phyloP scores from a whole-genome alignment of 345 rosid genomes.

The Arabidopsis thaliana region DNA sequence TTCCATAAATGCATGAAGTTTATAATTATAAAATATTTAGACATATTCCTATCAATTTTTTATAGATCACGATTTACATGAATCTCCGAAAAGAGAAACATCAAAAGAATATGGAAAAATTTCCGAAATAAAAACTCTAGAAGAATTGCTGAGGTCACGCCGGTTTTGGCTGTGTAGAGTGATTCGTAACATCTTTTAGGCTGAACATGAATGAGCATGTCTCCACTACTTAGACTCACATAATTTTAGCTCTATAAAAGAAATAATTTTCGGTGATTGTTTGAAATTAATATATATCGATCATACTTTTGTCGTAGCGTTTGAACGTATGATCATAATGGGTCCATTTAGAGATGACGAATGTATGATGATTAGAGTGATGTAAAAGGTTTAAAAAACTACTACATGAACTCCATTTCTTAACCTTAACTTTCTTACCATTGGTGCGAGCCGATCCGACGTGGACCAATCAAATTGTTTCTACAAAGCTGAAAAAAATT shows the following conservation, averaged over 20 bases:
- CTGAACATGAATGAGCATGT: constrained; percentile 38
- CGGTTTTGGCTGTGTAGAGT: constrained; percentile 2
- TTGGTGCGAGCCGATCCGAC: constrained; percentile 26
- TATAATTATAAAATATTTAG: neutral
- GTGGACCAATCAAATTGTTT: constrained; percentile 36
- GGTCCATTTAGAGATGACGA: constrained; percentile 40
- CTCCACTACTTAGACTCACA: constrained; percentile 33
- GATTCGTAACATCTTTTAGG: constrained; percentile 19
- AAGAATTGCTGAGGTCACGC: constrained; percentile 22
- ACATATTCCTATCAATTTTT: neutral
- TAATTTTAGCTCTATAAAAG: neutral
- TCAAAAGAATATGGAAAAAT: neutral
- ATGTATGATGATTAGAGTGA: constrained; percentile 41
- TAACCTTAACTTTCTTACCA: constrained; percentile 25
- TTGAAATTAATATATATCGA: constrained; percentile 18
- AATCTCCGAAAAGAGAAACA: no score
- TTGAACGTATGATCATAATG: constrained; percentile 31
- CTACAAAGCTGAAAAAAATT: neutral
- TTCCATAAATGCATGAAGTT: neutral
- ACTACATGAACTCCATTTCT: constrained; percentile 28
- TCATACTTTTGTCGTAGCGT: constrained; percentile 26
- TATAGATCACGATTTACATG: neutral
- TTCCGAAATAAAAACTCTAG: neutral
- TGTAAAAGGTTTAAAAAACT: constrained; percentile 33
- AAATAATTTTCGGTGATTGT: neutral